Evolutionary conservation across 1,284 basidiomycete genomes (phyloP).

Genomic region (Apiotrichum laibachii): DNA sequence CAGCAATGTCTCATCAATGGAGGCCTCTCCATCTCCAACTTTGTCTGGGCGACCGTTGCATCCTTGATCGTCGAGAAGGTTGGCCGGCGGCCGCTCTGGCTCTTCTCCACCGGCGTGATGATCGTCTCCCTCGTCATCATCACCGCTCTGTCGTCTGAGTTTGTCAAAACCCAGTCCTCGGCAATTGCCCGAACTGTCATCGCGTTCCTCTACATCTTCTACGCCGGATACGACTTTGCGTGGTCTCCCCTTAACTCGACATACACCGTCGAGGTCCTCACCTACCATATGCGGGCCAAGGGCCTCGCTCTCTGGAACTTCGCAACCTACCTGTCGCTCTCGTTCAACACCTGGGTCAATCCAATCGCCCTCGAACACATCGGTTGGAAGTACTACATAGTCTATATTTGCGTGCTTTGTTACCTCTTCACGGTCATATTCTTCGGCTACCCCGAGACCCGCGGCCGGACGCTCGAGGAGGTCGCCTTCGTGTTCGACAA

Average conservation of each 20-base stretch:
- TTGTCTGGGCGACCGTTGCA: constrained; percentile 3
- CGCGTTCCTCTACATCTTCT: constrained; percentile 25
- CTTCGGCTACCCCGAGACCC: constrained; percentile 23
- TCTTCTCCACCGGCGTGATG: constrained; percentile 23
- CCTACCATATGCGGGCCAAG: constrained; percentile 19
- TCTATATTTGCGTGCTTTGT: constrained; percentile 27
- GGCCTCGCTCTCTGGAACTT: constrained; percentile 16
- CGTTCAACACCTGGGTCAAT: constrained; percentile 26
- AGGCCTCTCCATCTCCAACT: constrained; percentile 18
- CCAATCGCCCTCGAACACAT: constrained; percentile 25
- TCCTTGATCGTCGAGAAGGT: constrained; percentile 9
- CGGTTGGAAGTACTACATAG: constrained; percentile 30
- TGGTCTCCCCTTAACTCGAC: constrained; percentile 16
- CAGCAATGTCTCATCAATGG: constrained; percentile 14
- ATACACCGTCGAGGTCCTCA: constrained; percentile 23
- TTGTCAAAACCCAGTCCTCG: constrained; percentile 9
- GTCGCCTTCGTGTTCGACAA: constrained; percentile 36
- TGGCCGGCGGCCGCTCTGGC: constrained; percentile 20
- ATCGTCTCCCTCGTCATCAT: constrained; percentile 19
- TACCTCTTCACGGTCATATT: constrained; percentile 58
- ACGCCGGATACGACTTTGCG: constrained; percentile 17
- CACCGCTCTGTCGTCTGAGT: constrained; percentile 7
- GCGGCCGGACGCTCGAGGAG: constrained; percentile 23
- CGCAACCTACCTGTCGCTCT: constrained; percentile 5
- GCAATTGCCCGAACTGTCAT: constrained; percentile 13